Base-by-base conservation (phyloP, 345 rosid genomes). In the Brassica rapa region DNA sequence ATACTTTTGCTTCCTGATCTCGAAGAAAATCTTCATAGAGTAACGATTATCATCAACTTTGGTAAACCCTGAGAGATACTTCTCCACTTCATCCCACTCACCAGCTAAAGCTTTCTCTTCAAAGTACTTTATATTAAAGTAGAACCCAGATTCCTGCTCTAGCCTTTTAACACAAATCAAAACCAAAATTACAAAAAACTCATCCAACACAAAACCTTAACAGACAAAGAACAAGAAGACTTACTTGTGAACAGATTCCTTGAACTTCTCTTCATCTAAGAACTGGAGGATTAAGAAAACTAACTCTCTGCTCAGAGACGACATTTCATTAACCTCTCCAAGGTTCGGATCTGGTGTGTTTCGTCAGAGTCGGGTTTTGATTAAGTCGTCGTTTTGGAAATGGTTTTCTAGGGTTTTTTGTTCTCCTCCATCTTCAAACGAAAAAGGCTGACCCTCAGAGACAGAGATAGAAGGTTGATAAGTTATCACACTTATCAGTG, bases 41-140 rank as follows among this genome's bases (percentile, higher is more conserved):
- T 87, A 85, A 6, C 97, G 86, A 71, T 93, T 93, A 77, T 93
- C 98, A 71, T 93, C 98, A 14, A 93, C 97, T 84, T 91, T 93
- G 4, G 98, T 93, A 77, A 88, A 93, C 3, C 98, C 98, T 24
- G 91, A 89, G 15, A 93, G 83, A 83, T 93, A 91, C 29, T 87
- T 86, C 85, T 93, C 98, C 8, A 93, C 93, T 85, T 93, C 98
- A 25, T 93, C 98, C 98, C 98, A 93, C 70, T 93, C 97, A 35
- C 98, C 98, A 46, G 89, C 89, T 74, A 82, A 89, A 72, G 93
- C 97, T 78, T 86, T 86, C 84, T 91, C 97, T 83, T 93, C 98
- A 55, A 93, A 93, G 80, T 91, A 86, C 79, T 88, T 90, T 86
- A 88, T 89, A 72, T 93, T 93, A 82, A 93, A 93, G 86, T 75